Evolutionary conservation across 768 basidiomycete species (phyloP), one percentile per base, ranked within the genome.

Genomic region (Phaffia tasmanica): DNA sequence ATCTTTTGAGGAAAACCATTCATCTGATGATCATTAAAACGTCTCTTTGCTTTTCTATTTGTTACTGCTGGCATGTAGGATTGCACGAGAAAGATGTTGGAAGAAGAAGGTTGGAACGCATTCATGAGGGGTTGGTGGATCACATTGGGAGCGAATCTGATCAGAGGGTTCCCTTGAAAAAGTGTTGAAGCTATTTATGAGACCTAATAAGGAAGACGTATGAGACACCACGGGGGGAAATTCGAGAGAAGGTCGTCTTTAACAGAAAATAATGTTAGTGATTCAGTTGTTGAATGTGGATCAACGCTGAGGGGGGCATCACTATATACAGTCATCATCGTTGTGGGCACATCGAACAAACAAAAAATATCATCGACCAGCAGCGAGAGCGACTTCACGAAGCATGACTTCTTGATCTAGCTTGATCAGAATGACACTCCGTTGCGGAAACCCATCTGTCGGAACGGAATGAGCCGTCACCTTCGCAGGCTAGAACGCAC

Each of bases 401-500:
- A 94, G 91, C 73, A 99, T 79, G 57, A 97, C 94, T 65, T 85
- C 86, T 73, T 85, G 86, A 77, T 97, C 91, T 68, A 98, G 80
- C 78, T 98, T 98, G 79, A 99, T 94, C 62, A 99, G 83, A 65
- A 99, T 92, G n/a, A 93, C 94, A 5, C 87, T 95, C 62, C 92
- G 83, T 60, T 84, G 83, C 3, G 93, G 89, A 73, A 81, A 83
- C 66, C 87, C 85, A 14, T 85, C 79, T 0, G 83, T 89, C 5
- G 92, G 87, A 0, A 95, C 94, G 65, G 86, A 86, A 75, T 98
- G 95, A 0, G 94, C 92, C 0, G 95, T 98, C 32, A 98, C 95
- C 71, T 94, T 82, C 11, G 94, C 91, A 32, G 95, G 94, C 94
- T 98, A 73, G 62, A 42, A 51, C 15, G 27, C 8, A 29, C 27